Evolutionary conservation across 192 early-diverging fungal genomes (phyloP).

Genomic region (Rhizophagus clarus): DNA sequence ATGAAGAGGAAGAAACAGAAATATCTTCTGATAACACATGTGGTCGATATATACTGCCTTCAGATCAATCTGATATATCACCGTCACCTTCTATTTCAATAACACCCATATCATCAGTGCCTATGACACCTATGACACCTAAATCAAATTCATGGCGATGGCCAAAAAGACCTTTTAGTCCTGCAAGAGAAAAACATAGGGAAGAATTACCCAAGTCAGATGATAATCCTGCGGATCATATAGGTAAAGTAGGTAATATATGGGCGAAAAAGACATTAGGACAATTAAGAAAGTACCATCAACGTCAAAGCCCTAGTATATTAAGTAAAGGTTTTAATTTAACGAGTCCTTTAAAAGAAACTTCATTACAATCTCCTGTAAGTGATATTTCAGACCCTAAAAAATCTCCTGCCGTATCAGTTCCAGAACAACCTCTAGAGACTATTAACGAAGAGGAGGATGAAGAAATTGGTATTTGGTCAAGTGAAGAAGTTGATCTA

Average conservation of each 20-base stretch:
- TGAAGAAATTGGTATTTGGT: constrained; percentile 34
- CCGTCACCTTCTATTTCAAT: background rate
- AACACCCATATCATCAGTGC: background rate
- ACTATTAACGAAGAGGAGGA: constrained; percentile 32
- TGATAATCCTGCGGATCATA: constrained; percentile 30
- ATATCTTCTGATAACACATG: background rate
- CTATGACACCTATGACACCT: background rate
- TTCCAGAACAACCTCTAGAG: constrained; percentile 8
- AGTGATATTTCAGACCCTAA: constrained; percentile 26
- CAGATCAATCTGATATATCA: constrained; percentile 4
- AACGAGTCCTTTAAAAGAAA: constrained; percentile 29
- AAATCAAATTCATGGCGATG: constrained; percentile 26
- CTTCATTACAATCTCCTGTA: constrained; percentile 13
- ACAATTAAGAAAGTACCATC: constrained; percentile 33
- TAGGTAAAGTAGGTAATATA: constrained; percentile 29
- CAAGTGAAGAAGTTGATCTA: constrained; percentile 34
- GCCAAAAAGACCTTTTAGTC: constrained; percentile 34
- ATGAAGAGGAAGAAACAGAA: constrained; percentile 27
- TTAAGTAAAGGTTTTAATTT: constrained; percentile 20
- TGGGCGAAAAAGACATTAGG: constrained; percentile 34
- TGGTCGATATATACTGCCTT: background rate
- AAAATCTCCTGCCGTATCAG: constrained; percentile 1
- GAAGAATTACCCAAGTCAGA: background rate
- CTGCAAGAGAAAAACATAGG: constrained; percentile 19
- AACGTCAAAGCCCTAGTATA: constrained; percentile 33